Evolutionary conservation across 2,329 filamentous ascomycete genomes (phyloP).

Genomic region (Fusarium protoensiforme): DNA sequence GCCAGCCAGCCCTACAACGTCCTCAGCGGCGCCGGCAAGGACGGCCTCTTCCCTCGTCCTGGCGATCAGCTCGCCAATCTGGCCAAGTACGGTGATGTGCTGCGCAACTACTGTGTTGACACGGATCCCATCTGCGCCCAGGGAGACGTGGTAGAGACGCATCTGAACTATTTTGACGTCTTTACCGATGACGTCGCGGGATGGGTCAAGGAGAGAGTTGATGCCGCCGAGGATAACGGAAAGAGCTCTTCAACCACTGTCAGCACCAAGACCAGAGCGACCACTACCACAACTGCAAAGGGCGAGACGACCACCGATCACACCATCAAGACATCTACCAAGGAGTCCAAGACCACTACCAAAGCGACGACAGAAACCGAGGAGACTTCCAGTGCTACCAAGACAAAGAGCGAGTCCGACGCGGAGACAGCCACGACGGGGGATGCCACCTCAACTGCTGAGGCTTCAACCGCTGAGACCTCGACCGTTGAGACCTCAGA

Average conservation of each 20-base stretch:
- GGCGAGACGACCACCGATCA: background rate
- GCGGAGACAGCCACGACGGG: background rate
- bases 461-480: background rate
- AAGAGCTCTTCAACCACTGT: background rate
- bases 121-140: conserved; percentile 54
- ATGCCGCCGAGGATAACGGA: background rate
- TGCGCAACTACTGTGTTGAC: conserved; percentile 50
- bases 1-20: conserved; percentile 49
- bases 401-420: background rate
- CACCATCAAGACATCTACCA: background rate
- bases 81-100: conserved; percentile 38
- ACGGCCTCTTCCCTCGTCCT: conserved; percentile 46
- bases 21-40: conserved; percentile 38
- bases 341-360: background rate
- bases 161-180: conserved; percentile 52
- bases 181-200: conserved; percentile 37
- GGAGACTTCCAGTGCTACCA: background rate
- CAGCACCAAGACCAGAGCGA: background rate
- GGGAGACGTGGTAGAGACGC: conserved; percentile 46
- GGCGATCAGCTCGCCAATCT: conserved; percentile 44
- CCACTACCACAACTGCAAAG: background rate
- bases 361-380: background rate
- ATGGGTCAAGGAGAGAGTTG: conserved; percentile 18
- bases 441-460: background rate
- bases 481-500: background rate